Evolutionary conservation across 106 monocot species (phyloP), one percentile per base, ranked within the genome.

Genomic region (Apostasia ramifera): DNA sequence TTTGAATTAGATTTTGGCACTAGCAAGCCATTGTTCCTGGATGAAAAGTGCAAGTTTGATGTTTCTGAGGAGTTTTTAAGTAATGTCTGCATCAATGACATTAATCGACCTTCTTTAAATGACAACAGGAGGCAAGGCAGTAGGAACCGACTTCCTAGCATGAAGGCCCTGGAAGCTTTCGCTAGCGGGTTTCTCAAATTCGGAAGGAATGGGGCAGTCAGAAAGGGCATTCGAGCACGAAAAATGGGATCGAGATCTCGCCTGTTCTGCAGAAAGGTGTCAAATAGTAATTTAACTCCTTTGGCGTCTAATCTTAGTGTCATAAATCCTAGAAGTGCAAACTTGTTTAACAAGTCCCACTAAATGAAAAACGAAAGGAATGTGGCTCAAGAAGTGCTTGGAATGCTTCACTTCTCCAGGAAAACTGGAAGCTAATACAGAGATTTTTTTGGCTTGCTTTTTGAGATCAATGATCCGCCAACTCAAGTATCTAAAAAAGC

Each of bases 131-230:
- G 97, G 60, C 92, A 98, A 2, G 79, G 97, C 70, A 98, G 80
- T 43, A 84, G 97, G 63, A 98, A 79, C 62, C 73, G 97, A 0
- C 97, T 87, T 49, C 83, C 77, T 38, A 93, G 92, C 5, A 59
- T 89, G 8, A 85, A 70, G 73, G 97, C 90, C 15, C 71, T 98
- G 46, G 97, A 98, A 82, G 89, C 97, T 56, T 79, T 98, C 73
- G 92, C 85, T 4, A 81, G 84, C 66, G 97, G 97, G 15, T 90
- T 87, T 45, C 61, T 92, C 13, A 59, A 9, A 38, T 4, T 59
- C 40, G 59, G 59, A 1, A 38, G 59, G 37, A 41, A 7, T 0
- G 59, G 40, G 9, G 41, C 38, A 38, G 54, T 38, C 11, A 44
- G 11, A 5, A 75, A 67, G 9, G 26, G 59, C 40, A 40, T 66